These are phyloP conservation scores for Morella rubra DNA, from an alignment of 306 rosid species.

Conservation along the genomic window DNA sequence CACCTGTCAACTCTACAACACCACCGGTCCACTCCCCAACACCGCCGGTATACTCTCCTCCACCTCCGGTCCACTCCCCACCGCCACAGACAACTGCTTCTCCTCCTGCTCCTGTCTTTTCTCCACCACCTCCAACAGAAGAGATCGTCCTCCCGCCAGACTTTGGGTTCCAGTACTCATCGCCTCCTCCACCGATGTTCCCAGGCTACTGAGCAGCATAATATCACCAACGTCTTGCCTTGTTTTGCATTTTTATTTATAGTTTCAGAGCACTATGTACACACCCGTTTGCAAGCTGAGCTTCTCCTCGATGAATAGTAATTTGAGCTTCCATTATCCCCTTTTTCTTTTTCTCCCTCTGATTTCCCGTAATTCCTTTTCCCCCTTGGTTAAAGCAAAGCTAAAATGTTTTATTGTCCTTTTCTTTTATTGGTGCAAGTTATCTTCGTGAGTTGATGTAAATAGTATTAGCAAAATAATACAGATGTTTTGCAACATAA, in stretches of 20 bases:
- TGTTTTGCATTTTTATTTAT: not conserved
- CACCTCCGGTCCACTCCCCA: not conserved
- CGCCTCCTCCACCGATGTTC: conserved; percentile 73
- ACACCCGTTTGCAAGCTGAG: not conserved
- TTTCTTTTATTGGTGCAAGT: too few species aligned
- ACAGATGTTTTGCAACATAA: too few species aligned
- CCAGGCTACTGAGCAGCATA: conserved; percentile 39
- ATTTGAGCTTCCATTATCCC: not conserved
- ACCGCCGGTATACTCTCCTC: not conserved
- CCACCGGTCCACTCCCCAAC: conserved; percentile 20
- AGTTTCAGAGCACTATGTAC: not conserved
- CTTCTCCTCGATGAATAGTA: not conserved
- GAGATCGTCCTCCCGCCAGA: conserved; percentile 45
- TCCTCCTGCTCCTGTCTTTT: too few species aligned
- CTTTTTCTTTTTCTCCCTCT: not conserved
- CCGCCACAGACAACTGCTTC: too few species aligned
- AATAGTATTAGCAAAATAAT: too few species aligned
- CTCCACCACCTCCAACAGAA: conserved; percentile 14
- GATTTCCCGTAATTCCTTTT: not conserved
- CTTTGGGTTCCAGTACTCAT: conserved; percentile 44
- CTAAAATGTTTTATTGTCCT: too few species aligned
- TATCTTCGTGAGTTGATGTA: too few species aligned
- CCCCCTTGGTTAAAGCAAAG: too few species aligned
- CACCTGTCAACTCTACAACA: conserved; percentile 6
- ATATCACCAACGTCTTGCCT: conserved; percentile 13